phyloP scores from a whole-genome alignment of 352 stramenopile genomes.

The Pythium periplocum region DNA sequence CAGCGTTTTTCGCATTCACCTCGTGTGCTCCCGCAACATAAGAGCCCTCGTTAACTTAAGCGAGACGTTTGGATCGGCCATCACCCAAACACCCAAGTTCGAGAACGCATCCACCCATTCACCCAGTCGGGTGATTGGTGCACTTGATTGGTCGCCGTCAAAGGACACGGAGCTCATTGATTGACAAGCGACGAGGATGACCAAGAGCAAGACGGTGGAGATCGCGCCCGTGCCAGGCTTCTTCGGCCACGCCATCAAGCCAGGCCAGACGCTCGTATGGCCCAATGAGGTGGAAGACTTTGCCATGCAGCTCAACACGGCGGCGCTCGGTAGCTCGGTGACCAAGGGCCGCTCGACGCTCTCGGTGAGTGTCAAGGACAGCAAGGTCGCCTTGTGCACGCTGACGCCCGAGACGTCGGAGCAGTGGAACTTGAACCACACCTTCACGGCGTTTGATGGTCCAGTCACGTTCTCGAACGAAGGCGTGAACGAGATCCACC shows the following conservation, averaged over 20 bases:
- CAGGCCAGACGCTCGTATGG: slow-evolving; percentile 62
- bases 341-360: slow-evolving; percentile 63
- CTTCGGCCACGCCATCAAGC: slow-evolving; percentile 68
- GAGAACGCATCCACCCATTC: too few species aligned
- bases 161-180: too few species aligned
- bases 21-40: too few species aligned
- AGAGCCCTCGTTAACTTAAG: too few species aligned
- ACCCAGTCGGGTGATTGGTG: too few species aligned
- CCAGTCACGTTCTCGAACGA: slow-evolving; percentile 65
- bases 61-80: too few species aligned
- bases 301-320: slow-evolving; percentile 70
- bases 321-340: slow-evolving; percentile 53
- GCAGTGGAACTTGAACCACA: slow-evolving; percentile 76
- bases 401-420: slow-evolving; percentile 50
- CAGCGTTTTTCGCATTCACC: too few species aligned
- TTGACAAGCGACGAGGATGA: neutral
- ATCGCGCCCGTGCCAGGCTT: slow-evolving; percentile 65
- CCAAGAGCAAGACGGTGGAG: slow-evolving; percentile 14
- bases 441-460: slow-evolving; percentile 73
- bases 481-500: slow-evolving; percentile 70
- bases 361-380: slow-evolving; percentile 58
- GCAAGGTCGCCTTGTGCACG: slow-evolving; percentile 73
- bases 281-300: slow-evolving; percentile 72
- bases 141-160: too few species aligned
- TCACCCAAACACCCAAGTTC: too few species aligned